These are phyloP conservation scores for Uronychia setigera DNA, from an alignment of 73 alveolate species.

Conservation along the genomic window DNA sequence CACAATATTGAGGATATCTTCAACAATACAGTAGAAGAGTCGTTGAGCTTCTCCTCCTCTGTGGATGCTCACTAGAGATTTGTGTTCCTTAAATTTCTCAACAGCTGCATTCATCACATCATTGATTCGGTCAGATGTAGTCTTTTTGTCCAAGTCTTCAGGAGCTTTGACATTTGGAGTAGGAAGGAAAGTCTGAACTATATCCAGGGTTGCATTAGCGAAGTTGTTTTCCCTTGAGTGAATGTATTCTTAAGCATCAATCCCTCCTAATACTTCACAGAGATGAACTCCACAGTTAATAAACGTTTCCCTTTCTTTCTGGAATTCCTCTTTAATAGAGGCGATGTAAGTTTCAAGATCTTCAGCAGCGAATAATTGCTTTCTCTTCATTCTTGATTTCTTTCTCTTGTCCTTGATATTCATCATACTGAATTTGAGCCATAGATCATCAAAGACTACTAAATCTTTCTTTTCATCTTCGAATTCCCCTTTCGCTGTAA, in stretches of 20 bases:
- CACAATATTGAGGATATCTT: neutral
- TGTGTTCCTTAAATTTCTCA: neutral
- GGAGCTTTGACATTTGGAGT: neutral
- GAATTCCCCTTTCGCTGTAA: no score
- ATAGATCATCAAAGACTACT: neutral
- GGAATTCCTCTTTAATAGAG: neutral
- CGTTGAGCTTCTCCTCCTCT: constrained; percentile 2
- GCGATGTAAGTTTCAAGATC: neutral
- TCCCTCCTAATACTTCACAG: neutral
- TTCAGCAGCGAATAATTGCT: neutral
- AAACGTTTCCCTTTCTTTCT: neutral
- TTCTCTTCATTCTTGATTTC: neutral
- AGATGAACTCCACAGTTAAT: neutral
- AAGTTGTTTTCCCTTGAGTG: neutral
- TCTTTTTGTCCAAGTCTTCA: neutral
- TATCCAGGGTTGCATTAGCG: neutral
- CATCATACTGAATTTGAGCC: neutral
- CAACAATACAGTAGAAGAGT: neutral
- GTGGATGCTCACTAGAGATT: neutral
- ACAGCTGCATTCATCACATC: neutral
- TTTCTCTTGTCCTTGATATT: neutral
- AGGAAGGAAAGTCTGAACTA: neutral
- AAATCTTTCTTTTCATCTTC: neutral
- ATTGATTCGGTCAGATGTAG: neutral
- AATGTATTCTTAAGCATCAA: neutral